phyloP scores from a whole-genome alignment of 345 rosid species.

The Acer saccharum region DNA sequence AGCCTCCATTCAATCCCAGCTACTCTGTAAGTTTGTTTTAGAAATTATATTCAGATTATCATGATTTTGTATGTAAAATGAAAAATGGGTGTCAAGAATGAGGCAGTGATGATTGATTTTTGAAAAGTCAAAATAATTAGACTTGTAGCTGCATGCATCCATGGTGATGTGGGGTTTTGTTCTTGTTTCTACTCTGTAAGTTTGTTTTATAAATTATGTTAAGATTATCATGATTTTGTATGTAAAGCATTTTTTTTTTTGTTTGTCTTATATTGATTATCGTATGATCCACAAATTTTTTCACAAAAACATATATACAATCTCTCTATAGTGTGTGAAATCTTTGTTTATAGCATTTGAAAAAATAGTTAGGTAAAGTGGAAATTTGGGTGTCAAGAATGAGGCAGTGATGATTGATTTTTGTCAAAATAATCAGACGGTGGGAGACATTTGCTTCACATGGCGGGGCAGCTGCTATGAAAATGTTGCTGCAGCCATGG shows the following conservation, averaged over 20 bases:
- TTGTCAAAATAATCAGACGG: background rate
- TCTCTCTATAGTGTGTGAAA: background rate
- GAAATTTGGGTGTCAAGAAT: background rate
- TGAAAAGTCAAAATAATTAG: background rate
- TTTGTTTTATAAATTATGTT: too few relatives aligned
- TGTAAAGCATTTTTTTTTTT: background rate
- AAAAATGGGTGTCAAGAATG: background rate
- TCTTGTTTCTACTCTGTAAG: background rate
- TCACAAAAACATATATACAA: too few relatives aligned
- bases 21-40: background rate
- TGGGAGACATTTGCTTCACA: background rate
- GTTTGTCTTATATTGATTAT: background rate
- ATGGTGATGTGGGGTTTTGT: background rate
- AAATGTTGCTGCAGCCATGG: constrained; percentile 13
- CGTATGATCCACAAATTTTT: background rate
- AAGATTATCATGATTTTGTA: too few relatives aligned
- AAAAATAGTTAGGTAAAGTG: too few relatives aligned
- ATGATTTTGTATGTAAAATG: too few relatives aligned
- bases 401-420: constrained; percentile 16
- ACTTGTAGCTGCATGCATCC: background rate
- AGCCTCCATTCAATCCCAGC: background rate
- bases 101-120: constrained; percentile 15
- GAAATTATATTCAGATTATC: background rate
- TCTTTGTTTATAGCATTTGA: too few relatives aligned
- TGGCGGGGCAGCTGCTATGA: constrained; percentile 16